Percentiles rank a stretch among this genome's conserved stretches.
phyloP scores from a whole-genome alignment of 2,329 filamentous ascomycete species.

The Furcasterigmium furcatum region DNA sequence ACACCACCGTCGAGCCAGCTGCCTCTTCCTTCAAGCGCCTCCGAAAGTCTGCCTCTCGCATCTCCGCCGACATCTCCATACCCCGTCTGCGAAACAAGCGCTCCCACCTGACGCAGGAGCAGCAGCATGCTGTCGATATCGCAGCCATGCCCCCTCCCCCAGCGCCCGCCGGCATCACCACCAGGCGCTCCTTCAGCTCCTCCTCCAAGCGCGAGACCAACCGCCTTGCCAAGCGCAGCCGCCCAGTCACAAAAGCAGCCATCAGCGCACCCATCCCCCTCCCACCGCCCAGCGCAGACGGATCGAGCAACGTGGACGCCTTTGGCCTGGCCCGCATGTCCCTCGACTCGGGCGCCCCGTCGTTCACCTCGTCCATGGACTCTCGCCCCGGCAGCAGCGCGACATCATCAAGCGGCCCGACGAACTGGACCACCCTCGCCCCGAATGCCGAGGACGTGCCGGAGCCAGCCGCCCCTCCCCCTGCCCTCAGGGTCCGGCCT shows the following conservation, averaged over 20 bases:
- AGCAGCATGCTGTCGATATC: neutral
- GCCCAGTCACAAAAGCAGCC: slow-evolving; percentile 1
- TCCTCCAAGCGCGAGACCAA: slow-evolving; percentile 13
- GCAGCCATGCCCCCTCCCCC: slow-evolving; percentile 12
- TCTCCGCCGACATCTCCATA: slow-evolving; percentile 33
- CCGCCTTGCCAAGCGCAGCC: slow-evolving; percentile 21
- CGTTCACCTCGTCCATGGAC: slow-evolving; percentile 1
- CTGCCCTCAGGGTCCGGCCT: slow-evolving; percentile 35
- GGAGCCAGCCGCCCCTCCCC: neutral
- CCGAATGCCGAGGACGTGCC: slow-evolving; percentile 9
- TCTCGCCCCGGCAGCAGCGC: slow-evolving; percentile 6
- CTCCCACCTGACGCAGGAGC: slow-evolving; percentile 11
- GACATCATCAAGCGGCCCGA: neutral
- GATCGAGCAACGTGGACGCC: neutral
- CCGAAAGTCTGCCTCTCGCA: slow-evolving; percentile 44
- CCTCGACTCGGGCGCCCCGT: slow-evolving; percentile 9
- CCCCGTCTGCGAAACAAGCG: slow-evolving; percentile 25
- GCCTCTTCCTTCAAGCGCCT: slow-evolving; percentile 44
- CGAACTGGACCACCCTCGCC: slow-evolving; percentile 7
- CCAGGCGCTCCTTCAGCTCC: slow-evolving; percentile 10
- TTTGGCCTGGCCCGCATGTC: slow-evolving; percentile 9
- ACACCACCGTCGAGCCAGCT: slow-evolving; percentile 14
- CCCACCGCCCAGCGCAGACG: neutral
- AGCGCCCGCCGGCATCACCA: slow-evolving; percentile 6
- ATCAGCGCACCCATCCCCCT: slow-evolving; percentile 4